Base-by-base conservation (phyloP, 2,329 filamentous ascomycete species). In the Alternaria solani region DNA sequence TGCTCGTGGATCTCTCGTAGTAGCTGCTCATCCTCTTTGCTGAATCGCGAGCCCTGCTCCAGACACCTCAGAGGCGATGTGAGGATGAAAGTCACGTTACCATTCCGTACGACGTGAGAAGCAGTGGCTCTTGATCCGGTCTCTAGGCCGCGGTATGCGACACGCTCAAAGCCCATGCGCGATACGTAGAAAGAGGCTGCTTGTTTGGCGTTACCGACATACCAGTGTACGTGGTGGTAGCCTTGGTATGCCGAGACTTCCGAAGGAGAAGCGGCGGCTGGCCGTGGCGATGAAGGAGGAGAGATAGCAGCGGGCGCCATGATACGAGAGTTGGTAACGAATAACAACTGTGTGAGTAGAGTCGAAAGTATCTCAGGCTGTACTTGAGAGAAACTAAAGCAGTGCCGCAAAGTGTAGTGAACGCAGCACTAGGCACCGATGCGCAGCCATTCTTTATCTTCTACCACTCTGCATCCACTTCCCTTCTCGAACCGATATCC, bases 191-290 rank as follows among this genome's bases (percentile, higher is more conserved):
- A 97, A 14, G 90, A 87, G 39, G 94, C 94, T 3, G 93, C 92
- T 83, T 97, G 94, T 82, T 97, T 97, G 71, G 94, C 94, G 77
- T 98, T 98, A 76, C 94, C 93, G 30, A 97, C 94, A 83, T 93
- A 97, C 94, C 94, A 97, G 69, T 93, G 94, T 57, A 97, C 87
- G 80, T 97, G 92, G 81, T 97, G 92, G 78, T 97, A 97, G 75
- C 92, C 93, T 62, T 88, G 87, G 82, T 96, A 94, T 75, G 79
- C 63, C 70, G 81, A 70, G 70, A 84, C 51, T 74, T 76, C 73
- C 34, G 67, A 67, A 16, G 71, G 65, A n/a, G 65, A 61, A 25
- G 69, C 55, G 42, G 65, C 61, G 25, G 67, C 61, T 8, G 64
- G 65, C 12, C 60, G 63, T 12, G 76, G 74, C n/a, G 76, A 78